Evolutionary conservation across 2,329 filamentous ascomycete species (phyloP), one percentile per base, ranked within the genome.

Genomic region (Penicillium fuscoglaucum): DNA sequence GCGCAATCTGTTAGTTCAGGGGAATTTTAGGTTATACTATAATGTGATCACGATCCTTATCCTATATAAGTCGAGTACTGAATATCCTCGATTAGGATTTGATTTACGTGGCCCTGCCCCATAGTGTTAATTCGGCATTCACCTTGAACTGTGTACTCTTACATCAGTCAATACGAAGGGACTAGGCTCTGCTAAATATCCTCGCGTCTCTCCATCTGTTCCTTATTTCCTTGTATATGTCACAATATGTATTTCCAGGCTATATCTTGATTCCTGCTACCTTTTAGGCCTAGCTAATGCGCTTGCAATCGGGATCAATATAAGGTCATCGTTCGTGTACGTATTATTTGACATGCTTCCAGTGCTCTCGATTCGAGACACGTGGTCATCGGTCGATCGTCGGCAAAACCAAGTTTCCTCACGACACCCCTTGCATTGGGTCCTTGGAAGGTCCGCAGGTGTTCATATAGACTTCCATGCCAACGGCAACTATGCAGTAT

Each of bases 351-450:
- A n/a, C 37, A 19, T 12, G 1, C 40, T 28, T 19, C 7, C 2
- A 17, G 5, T 45, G 40, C 31, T 45, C 17, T 24, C 8, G n/a
- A 13, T 5, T 26, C n/a, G 12, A 41, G n/a, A 12, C 49, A 47
- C 17, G 52, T 47, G 55, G 49, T 21, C 28, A 31, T 8, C 24
- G 24, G 45, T 9, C 7, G 5, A 46, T 28, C 15, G 17, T 51
- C 33, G 40, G 45, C 12, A 21, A 10, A 28, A 9, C 10, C 26
- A 40, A 29, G 15, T n/a, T 26, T 24, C 21, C n/a, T 28, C 21
- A 29, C 21, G 17, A 35, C 26, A 41, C 7, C 55, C 55, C 55
- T 54, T 57, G 41, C 55, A n/a, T 52, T 19, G 2, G 6, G 13
- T 35, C 29, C 15, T 33, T 33, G 31, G 12, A 47, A 17, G 7